Evolutionary conservation across 768 basidiomycete species (phyloP).

Genomic region (Lactarius tabidus): DNA sequence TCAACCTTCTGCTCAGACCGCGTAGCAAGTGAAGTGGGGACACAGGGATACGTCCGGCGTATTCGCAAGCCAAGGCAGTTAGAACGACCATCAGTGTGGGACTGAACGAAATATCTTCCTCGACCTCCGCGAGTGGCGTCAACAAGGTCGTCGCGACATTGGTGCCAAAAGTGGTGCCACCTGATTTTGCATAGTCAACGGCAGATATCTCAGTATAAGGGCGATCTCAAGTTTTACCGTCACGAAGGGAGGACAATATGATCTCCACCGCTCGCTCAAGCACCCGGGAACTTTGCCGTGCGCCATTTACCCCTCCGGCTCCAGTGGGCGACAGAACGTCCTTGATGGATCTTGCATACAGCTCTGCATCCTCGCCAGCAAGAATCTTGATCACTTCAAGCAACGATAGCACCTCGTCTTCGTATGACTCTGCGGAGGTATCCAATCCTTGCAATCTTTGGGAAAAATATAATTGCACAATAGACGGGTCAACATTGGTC

Average conservation of each 20-base stretch:
- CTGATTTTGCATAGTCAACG: not conserved
- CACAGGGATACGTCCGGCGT: slow-evolving; percentile 47
- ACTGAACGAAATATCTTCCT: slow-evolving; percentile 32
- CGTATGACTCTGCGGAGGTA: slow-evolving; percentile 33
- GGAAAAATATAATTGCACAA: slow-evolving; percentile 53
- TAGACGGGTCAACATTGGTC: slow-evolving; percentile 50
- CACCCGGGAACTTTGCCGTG: slow-evolving; percentile 37
- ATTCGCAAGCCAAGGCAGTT: slow-evolving; percentile 65
- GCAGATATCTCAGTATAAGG: slow-evolving; percentile 1
- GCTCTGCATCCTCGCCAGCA: slow-evolving; percentile 48
- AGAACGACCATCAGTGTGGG: slow-evolving; percentile 64
- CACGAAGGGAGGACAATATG: slow-evolving; percentile 47
- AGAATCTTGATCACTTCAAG: slow-evolving; percentile 53
- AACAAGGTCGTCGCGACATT: slow-evolving; percentile 30
- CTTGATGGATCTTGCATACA: slow-evolving; percentile 51
- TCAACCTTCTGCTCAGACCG: slow-evolving; percentile 42
- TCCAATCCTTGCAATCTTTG: slow-evolving; percentile 41
- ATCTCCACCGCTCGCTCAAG: slow-evolving; percentile 56
- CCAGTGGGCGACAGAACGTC: slow-evolving; percentile 40
- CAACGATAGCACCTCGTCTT: slow-evolving; percentile 44
- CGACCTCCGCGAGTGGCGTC: slow-evolving; percentile 20
- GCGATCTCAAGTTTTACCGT: slow-evolving; percentile 38
- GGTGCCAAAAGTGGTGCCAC: slow-evolving; percentile 32
- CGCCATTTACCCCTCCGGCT: slow-evolving; percentile 28
- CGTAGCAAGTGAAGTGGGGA: slow-evolving; percentile 47